Conservation (phyloP, 1,139 yeast species). For the Zygosaccharomyces pseudobailii region DNA sequence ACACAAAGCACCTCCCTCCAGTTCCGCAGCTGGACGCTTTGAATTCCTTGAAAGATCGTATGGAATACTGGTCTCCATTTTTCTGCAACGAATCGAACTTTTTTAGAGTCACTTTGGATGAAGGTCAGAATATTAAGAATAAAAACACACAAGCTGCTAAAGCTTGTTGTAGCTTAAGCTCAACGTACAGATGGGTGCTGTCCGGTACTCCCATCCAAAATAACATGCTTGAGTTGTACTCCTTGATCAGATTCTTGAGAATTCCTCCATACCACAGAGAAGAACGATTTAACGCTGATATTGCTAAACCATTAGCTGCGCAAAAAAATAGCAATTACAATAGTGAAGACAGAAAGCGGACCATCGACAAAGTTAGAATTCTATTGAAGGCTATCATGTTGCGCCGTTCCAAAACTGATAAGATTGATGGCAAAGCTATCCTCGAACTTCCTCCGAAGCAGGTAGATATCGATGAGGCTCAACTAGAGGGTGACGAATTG, state of each 20-base stretch:
- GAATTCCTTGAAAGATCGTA: conserved; percentile 31
- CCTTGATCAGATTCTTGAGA: conserved; percentile 65
- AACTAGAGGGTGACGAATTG: conserved; percentile 49
- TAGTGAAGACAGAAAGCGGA: conserved; percentile 35
- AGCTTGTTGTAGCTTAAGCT: conserved; percentile 55
- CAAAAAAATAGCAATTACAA: conserved; percentile 34
- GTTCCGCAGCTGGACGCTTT: conserved; percentile 40
- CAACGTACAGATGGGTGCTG: conserved; percentile 66
- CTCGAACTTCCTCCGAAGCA: conserved; percentile 66
- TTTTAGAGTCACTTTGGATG: conserved; percentile 76
- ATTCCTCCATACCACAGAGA: conserved; percentile 66
- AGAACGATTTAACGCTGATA: conserved; percentile 51
- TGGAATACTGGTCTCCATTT: conserved; percentile 60
- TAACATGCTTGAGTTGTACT: conserved; percentile 70
- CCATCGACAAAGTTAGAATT: conserved; percentile 65
- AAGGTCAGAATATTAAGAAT: conserved; percentile 86
- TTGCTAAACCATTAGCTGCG: conserved; percentile 50
- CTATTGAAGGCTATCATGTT: conserved; percentile 71
- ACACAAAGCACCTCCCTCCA: conserved; percentile 29
- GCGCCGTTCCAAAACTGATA: conserved; percentile 69
- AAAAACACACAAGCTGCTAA: conserved; percentile 60
- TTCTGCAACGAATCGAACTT: conserved; percentile 51
- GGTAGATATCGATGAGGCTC: conserved; percentile 44
- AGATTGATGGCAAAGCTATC: conserved; percentile 76
- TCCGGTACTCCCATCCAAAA: conserved; percentile 97